Evolutionary conservation across 352 stramenopile species (phyloP).

Genomic region (Pythium dissimile): DNA sequence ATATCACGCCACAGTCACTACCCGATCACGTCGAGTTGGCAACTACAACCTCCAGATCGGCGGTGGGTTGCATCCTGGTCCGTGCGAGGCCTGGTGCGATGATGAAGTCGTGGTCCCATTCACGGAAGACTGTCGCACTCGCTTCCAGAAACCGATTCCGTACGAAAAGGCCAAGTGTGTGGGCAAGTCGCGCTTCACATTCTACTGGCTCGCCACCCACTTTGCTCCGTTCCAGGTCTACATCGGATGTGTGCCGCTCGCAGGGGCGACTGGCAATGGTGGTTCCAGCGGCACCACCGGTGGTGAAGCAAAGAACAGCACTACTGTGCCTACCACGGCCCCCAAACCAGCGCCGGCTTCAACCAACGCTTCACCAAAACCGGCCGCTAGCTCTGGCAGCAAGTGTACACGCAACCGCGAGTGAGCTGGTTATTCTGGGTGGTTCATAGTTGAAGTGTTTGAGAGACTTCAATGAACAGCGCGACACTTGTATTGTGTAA

Average conservation of each 20-base stretch:
- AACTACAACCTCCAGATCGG: slow-evolving; percentile 4
- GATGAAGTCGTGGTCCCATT: slow-evolving; percentile 36
- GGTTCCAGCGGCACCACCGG: too few species aligned
- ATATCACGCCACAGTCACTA: slow-evolving; percentile 1
- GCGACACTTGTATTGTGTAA: too few species aligned
- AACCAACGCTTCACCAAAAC: too few species aligned
- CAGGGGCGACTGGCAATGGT: too few species aligned
- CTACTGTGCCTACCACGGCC: too few species aligned
- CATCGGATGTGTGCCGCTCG: slow-evolving; percentile 13
- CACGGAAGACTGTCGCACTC: slow-evolving; percentile 28
- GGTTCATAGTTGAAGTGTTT: too few species aligned
- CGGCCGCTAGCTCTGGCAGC: too few species aligned
- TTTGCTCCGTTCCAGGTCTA: slow-evolving; percentile 48
- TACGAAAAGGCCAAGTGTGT: slow-evolving; percentile 37
- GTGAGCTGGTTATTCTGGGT: too few species aligned
- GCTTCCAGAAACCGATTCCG: slow-evolving; percentile 16
- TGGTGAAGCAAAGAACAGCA: too few species aligned
- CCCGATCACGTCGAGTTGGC: slow-evolving; percentile 10
- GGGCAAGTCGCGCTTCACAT: slow-evolving; percentile 36
- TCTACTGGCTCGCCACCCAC: slow-evolving; percentile 56
- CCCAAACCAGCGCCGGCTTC: too few species aligned
- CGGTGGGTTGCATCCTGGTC: slow-evolving; percentile 22
- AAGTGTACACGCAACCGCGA: too few species aligned
- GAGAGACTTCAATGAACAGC: too few species aligned
- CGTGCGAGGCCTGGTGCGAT: slow-evolving; percentile 47